Evolutionary conservation across 345 rosid species (phyloP), one percentile per base, ranked within the genome.

Genomic region (Carallia brachiata): DNA sequence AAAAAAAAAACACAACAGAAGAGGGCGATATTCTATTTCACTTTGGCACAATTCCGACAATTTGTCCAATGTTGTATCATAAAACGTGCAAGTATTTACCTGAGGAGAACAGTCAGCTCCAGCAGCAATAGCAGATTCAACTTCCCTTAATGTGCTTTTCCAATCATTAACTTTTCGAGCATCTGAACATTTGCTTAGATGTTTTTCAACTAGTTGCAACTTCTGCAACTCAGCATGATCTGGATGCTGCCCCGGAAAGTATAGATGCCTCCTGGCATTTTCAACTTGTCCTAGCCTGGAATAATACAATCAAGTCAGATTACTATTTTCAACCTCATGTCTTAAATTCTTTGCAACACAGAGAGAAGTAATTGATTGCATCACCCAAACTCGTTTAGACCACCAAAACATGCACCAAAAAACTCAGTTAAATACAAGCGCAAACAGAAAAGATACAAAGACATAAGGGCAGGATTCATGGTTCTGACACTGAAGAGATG

Each of bases 251-350:
- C 84, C 89, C 0, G 81, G 79, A 5, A 76, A 36, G 66, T 56
- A 78, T 13, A 92, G 80, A 50, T 89, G 96, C 81, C 67, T 83
- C 86, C 86, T 70, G 6, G 98, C 91, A 72, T 78, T 86, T 62
- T 89, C 96, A 54, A 96, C 85, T 68, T 82, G 96, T 53, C 99
- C 99, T 78, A 96, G 76, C 85, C 99, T 96, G 96, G 70, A 76
- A 79, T 62, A 55, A 68, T 23, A 23, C 23, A 63, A 57, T 65
- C 59, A 75, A 70, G 53, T 70, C 63, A 74, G 73, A 60, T 67
- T 47, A 32, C 30, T 9, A 31, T 37, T 61, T 61, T 59, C 66
- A 58, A 60, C 5, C 50, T 48, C 18, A 56, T 0, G 16, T 18
- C 54, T 36, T 23, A 52, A 68, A 31, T 54, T 31, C 23, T 61